Conservation (phyloP, 1,284 basidiomycete species). For the Ustilago xerochloae region DNA sequence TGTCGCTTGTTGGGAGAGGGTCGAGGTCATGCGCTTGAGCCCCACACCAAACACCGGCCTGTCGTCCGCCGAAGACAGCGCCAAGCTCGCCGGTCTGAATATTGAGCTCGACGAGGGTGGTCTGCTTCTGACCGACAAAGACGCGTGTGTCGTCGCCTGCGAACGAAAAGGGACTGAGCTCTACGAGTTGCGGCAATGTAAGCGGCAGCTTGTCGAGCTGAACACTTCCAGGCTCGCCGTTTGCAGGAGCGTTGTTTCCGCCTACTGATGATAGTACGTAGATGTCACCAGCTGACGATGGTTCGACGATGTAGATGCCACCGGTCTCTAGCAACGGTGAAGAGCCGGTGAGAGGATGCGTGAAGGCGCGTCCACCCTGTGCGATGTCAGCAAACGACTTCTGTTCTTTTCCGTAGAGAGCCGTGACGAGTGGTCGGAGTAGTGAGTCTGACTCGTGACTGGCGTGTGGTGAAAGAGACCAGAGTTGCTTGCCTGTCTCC, state of each 20-base stretch:
- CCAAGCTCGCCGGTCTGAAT: conserved; percentile 84
- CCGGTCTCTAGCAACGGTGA: conserved; percentile 72
- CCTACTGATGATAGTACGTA: conserved; percentile 77
- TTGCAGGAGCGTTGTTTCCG: conserved; percentile 1
- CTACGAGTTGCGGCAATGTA: conserved; percentile 85
- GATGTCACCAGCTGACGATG: conserved; percentile 83
- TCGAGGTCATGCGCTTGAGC: conserved; percentile 36
- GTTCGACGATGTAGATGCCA: conserved; percentile 89
- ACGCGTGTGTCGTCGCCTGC: conserved; percentile 77
- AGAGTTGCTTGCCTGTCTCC: conserved; percentile 73
- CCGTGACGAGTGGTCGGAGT: conserved; percentile 54
- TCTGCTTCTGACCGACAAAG: conserved; percentile 87
- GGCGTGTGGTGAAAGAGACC: conserved; percentile 50
- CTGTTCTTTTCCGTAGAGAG: conserved; percentile 55
- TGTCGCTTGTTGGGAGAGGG: not conserved
- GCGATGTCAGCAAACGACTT: conserved; percentile 58
- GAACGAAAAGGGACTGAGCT: conserved; percentile 85
- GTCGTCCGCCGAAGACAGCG: conserved; percentile 75
- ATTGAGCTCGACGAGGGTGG: conserved; percentile 81
- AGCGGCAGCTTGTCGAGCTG: conserved; percentile 80
- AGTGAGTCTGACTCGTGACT: conserved; percentile 47
- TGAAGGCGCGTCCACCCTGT: conserved; percentile 31
- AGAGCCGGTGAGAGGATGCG: conserved; percentile 28
- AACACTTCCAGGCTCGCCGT: conserved; percentile 32
- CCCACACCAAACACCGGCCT: conserved; percentile 43